Evolutionary conservation across 2,329 filamentous ascomycete genomes (phyloP).

Genomic region (Aspergillus tanneri): DNA sequence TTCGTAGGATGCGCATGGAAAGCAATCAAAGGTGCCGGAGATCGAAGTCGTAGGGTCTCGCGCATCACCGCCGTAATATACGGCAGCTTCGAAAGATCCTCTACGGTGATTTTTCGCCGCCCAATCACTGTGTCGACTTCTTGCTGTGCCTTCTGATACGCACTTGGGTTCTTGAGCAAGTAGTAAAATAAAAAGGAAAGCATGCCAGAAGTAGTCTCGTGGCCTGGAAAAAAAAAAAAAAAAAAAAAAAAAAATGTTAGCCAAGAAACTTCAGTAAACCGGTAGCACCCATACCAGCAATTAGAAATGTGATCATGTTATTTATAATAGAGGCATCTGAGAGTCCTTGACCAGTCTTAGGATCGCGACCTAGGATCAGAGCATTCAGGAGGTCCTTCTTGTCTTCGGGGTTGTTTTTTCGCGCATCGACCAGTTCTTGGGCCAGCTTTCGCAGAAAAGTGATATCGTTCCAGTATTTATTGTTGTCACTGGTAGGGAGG

Average conservation of each 20-base stretch:
- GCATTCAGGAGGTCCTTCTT: slow-evolving; percentile 68
- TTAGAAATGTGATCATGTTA: slow-evolving; percentile 72
- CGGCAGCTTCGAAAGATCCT: slow-evolving; percentile 57
- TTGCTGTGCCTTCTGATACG: slow-evolving; percentile 62
- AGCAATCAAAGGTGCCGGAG: slow-evolving; percentile 57
- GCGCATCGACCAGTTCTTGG: slow-evolving; percentile 59
- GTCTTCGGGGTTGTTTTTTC: slow-evolving; percentile 55
- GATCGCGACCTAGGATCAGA: slow-evolving; percentile 67
- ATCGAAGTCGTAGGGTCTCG: slow-evolving; percentile 62
- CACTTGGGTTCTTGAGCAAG: slow-evolving; percentile 61
- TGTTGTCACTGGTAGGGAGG: slow-evolving; percentile 42
- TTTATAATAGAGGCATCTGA: slow-evolving; percentile 63
- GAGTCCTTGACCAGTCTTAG: slow-evolving; percentile 65
- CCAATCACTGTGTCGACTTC: slow-evolving; percentile 68
- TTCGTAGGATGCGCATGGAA: slow-evolving; percentile 50
- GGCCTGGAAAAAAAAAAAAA: slow-evolving; percentile 40
- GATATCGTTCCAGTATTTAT: slow-evolving; percentile 34
- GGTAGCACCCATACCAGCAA: slow-evolving; percentile 50
- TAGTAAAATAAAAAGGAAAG: slow-evolving; percentile 66
- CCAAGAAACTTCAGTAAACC: no score
- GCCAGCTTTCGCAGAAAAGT: slow-evolving; percentile 54
- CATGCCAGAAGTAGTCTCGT: slow-evolving; percentile 70
- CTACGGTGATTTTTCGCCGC: slow-evolving; percentile 55
- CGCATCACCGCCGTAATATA: slow-evolving; percentile 55
- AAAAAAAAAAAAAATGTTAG: neutral